phyloP scores from a whole-genome alignment of 2,329 filamentous ascomycete genomes.

The Westerdykella aurantiaca region DNA sequence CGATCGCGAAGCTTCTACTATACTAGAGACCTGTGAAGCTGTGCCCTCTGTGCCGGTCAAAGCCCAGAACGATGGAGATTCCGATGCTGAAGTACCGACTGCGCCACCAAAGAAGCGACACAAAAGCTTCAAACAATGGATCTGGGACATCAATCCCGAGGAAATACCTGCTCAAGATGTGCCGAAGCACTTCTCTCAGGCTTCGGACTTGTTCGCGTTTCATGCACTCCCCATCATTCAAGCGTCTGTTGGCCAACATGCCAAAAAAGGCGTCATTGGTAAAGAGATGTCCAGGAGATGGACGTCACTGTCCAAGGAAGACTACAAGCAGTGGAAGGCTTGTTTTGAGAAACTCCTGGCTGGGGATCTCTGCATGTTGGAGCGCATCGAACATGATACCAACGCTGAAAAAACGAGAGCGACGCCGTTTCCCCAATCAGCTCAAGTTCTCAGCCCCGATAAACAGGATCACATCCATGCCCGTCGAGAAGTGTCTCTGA shows the following conservation, averaged over 20 bases:
- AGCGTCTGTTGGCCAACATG: constrained; percentile 6
- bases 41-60: background rate
- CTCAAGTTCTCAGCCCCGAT: no score
- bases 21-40: background rate
- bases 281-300: constrained; percentile 12
- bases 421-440: background rate
- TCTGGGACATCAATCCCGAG: constrained; percentile 16
- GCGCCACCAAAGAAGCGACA: constrained; percentile 3
- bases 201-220: constrained; percentile 20
- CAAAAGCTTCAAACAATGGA: constrained; percentile 13
- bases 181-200: constrained; percentile 8
- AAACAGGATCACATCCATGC: no score
- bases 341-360: constrained; percentile 12
- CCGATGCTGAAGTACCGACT: background rate
- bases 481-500: no score
- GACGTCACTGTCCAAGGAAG: constrained; percentile 2
- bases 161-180: constrained; percentile 2
- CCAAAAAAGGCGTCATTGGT: constrained; percentile 8
- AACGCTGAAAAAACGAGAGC: background rate
- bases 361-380: constrained; percentile 19
- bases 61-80: background rate
- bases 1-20: background rate
- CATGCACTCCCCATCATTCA: constrained; percentile 18
- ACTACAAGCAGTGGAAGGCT: constrained; percentile 13
- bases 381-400: constrained; percentile 2